phyloP scores from a whole-genome alignment of 1,284 basidiomycete genomes.

The Marasmius tenuissimus region DNA sequence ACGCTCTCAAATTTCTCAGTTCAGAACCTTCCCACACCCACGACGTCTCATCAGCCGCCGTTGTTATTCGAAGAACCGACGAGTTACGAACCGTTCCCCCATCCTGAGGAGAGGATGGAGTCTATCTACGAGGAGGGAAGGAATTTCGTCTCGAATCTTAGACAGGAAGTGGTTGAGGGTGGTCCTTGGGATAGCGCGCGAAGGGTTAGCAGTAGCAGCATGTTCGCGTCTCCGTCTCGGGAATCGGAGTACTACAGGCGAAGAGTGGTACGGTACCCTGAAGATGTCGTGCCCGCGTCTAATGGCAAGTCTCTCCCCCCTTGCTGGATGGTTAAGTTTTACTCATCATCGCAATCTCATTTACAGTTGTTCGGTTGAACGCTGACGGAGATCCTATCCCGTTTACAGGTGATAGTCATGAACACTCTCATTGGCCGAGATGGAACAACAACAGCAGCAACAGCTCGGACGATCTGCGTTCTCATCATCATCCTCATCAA shows the following conservation, averaged over 20 bases:
- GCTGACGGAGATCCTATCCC: not conserved
- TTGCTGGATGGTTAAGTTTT: not conserved
- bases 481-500: not conserved
- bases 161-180: not conserved
- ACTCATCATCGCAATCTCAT: too few species aligned
- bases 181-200: not conserved
- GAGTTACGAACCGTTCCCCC: not conserved
- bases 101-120: not conserved
- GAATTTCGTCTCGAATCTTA: not conserved
- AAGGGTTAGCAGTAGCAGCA: not conserved
- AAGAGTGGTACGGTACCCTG: not conserved
- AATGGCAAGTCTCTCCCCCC: not conserved
- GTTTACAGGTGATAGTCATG: not conserved
- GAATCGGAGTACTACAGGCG: not conserved
- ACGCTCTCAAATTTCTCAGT: not conserved
- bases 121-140: not conserved
- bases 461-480: not conserved
- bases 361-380: not conserved
- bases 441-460: not conserved
- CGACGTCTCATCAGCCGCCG: not conserved
- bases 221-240: not conserved
- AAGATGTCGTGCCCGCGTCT: not conserved
- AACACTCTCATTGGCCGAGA: not conserved
- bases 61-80: not conserved
- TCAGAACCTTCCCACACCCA: not conserved